phyloP scores from a whole-genome alignment of 352 stramenopile genomes.

The Pythium myriotylum region DNA sequence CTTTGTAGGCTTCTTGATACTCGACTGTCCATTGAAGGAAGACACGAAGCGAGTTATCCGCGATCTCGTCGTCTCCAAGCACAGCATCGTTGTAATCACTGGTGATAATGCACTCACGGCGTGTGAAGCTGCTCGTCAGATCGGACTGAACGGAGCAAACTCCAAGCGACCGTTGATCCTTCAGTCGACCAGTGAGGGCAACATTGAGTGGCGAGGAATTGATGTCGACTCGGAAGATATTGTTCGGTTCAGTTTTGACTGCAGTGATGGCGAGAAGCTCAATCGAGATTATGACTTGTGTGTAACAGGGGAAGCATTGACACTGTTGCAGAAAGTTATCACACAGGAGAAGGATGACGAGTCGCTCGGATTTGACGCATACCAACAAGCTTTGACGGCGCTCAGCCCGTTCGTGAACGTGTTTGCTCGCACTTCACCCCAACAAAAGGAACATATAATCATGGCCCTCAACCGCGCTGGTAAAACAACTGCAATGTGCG shows the following conservation, averaged over 20 bases:
- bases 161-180: constrained; percentile 30
- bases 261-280: constrained; percentile 17
- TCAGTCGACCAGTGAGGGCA: constrained; percentile 4
- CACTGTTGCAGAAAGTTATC: constrained; percentile 14
- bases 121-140: constrained; percentile 89
- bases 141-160: constrained; percentile 61
- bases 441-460: constrained; percentile 93
- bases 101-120: constrained; percentile 94
- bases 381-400: constrained; percentile 24
- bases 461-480: constrained; percentile 88
- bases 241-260: constrained; percentile 18
- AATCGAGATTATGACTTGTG: constrained; percentile 34
- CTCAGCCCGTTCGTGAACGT: constrained; percentile 62
- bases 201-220: constrained; percentile 33
- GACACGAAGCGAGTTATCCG: constrained; percentile 87
- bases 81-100: constrained; percentile 94
- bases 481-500: constrained; percentile 92
- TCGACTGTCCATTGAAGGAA: constrained; percentile 93
- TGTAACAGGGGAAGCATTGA: constrained; percentile 42
- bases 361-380: constrained; percentile 31
- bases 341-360: constrained; percentile 22
- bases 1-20: constrained; percentile 93
- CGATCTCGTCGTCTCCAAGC: constrained; percentile 75
- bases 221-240: constrained; percentile 8
- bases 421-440: constrained; percentile 91